Conservation (phyloP, 1,284 basidiomycete genomes). For the Athelia sp. region DNA sequence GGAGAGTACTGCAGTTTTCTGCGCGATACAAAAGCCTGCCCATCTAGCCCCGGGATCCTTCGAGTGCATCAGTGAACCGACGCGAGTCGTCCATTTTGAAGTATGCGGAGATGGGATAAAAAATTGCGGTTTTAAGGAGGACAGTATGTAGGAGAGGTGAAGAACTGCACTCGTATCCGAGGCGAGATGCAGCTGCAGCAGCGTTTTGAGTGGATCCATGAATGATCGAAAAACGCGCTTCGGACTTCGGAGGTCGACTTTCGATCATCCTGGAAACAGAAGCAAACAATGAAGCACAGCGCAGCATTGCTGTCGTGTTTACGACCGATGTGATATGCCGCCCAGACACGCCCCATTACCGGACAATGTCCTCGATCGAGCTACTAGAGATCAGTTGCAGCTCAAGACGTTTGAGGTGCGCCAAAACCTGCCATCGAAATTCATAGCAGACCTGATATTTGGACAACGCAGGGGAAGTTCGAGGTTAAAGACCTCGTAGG, state of each 20-base stretch:
- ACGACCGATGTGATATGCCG: conserved; percentile 4
- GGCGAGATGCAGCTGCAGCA: conserved; percentile 66
- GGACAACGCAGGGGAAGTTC: conserved; percentile 68
- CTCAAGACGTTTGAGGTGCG: conserved; percentile 64
- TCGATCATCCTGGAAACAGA: not conserved
- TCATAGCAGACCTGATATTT: not conserved
- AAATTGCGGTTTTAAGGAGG: conserved; percentile 41
- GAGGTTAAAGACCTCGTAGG: conserved; percentile 89
- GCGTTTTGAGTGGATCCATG: conserved; percentile 51
- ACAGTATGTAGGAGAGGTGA: conserved; percentile 55
- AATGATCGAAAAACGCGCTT: not conserved
- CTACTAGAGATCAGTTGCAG: conserved; percentile 58
- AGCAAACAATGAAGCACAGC: not conserved
- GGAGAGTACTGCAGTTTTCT: conserved; percentile 55
- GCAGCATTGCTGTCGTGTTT: not conserved
- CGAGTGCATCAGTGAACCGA: conserved; percentile 68
- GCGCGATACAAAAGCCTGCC: conserved; percentile 70
- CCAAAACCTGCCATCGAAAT: conserved; percentile 1
- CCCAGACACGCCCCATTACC: conserved; percentile 11
- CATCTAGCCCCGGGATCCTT: conserved; percentile 68
- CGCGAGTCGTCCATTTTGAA: conserved; percentile 66
- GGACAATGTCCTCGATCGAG: conserved; percentile 38
- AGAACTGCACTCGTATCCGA: conserved; percentile 56
- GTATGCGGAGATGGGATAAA: conserved; percentile 59
- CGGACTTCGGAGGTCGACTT: not conserved